Percentiles rank a stretch among this genome's conserved stretches.
Conservation (phyloP, 1,284 basidiomycete species). For the Austroboletus niveus region DNA sequence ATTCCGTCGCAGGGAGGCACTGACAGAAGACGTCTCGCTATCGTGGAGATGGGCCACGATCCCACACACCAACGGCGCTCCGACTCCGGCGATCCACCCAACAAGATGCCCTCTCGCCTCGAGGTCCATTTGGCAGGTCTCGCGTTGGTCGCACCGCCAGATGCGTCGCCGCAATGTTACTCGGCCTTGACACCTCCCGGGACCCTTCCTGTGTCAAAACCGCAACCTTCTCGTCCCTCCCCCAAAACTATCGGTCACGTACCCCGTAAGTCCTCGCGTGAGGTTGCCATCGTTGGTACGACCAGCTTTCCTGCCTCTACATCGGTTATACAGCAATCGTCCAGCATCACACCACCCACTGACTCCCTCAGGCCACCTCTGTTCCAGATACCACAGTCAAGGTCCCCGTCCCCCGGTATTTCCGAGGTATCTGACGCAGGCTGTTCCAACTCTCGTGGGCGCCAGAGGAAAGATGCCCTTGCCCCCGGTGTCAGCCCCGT, state of each 20-base stretch:
- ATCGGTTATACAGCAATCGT: conserved; percentile 28
- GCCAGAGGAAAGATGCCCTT: conserved; percentile 36
- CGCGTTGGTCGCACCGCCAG: conserved; percentile 66
- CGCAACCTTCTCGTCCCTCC: conserved; percentile 16
- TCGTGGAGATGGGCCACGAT: conserved; percentile 52
- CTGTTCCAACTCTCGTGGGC: conserved; percentile 28
- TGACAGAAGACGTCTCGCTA: conserved; percentile 64
- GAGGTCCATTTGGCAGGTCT: conserved; percentile 50
- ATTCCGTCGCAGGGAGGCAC: conserved; percentile 54
- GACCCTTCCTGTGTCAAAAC: conserved; percentile 38
- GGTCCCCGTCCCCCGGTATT: conserved; percentile 44
- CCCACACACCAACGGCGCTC: conserved; percentile 25
- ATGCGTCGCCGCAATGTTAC: conserved; percentile 55
- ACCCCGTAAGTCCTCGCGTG: conserved; percentile 45
- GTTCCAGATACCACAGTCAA: conserved; percentile 53
- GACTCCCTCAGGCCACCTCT: conserved; percentile 41
- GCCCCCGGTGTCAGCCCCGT: conserved; percentile 30
- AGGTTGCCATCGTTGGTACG: conserved; percentile 58
- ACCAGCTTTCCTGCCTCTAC: conserved; percentile 24
- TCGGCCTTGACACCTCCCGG: conserved; percentile 51
- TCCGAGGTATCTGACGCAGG: conserved; percentile 36
- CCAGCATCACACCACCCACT: conserved; percentile 11
- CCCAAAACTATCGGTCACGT: conserved; percentile 21
- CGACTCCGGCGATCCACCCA: conserved; percentile 28
- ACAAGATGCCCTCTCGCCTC: conserved; percentile 39